These are phyloP conservation scores for Pseudonectria buxi DNA, from an alignment of 2,329 filamentous ascomycete genomes.

Conservation along the genomic window DNA sequence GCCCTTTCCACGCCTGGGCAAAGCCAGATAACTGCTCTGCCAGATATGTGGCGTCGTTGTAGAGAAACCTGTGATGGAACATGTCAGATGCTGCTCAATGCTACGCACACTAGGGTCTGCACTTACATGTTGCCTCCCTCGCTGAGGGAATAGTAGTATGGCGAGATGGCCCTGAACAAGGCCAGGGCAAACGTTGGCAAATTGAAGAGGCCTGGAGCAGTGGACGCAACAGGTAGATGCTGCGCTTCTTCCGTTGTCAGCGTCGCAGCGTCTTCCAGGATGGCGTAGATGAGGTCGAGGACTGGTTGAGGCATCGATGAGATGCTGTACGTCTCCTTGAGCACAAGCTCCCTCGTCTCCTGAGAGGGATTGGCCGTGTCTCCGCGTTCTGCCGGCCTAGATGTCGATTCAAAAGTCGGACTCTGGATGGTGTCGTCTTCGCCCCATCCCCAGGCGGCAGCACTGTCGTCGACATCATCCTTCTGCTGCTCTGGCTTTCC, in stretches of 20 bases:
- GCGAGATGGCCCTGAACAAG: constrained; percentile 72
- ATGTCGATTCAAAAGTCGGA: constrained; percentile 15
- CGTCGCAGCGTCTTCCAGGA: constrained; percentile 54
- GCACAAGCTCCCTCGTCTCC: constrained; percentile 58
- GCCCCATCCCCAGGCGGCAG: constrained; percentile 82
- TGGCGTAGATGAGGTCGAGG: constrained; percentile 54
- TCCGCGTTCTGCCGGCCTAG: constrained; percentile 5
- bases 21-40: constrained; percentile 49
- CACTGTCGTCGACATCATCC: constrained; percentile 40
- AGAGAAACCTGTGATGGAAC: constrained; percentile 46
- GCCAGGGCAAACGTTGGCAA: constrained; percentile 67
- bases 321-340: constrained; percentile 81
- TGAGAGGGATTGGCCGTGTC: constrained; percentile 16
- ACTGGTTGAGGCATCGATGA: constrained; percentile 81
- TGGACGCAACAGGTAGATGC: constrained; percentile 55
- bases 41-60: constrained; percentile 61
- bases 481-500: constrained; percentile 12
- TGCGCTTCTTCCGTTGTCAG: constrained; percentile 49
- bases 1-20: constrained; percentile 43
- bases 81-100: background rate
- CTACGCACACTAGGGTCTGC: background rate
- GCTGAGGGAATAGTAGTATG: constrained; percentile 62
- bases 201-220: constrained; percentile 62
- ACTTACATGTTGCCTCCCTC: constrained; percentile 58
- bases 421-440: constrained; percentile 47